A percentile compares a stretch with the other conserved stretches of the same genome.
Conservation (phyloP, 1,284 basidiomycete species). For the Phenoliferia sp. region DNA sequence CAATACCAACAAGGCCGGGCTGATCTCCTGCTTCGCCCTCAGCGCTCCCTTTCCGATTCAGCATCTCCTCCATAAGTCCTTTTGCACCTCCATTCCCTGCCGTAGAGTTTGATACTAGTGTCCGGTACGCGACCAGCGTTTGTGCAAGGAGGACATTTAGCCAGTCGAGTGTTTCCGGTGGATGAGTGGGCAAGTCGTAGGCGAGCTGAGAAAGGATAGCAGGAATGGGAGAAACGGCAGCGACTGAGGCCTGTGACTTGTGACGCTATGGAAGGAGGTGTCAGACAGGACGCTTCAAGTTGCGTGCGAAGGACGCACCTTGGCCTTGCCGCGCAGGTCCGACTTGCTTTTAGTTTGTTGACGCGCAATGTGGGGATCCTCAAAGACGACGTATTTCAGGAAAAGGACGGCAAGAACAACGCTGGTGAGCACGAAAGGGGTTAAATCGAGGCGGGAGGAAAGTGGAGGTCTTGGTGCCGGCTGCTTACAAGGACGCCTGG, state of each 20-base stretch:
- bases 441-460: neutral
- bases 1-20: constrained; percentile 21
- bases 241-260: constrained; percentile 35
- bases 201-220: constrained; percentile 47
- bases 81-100: constrained; percentile 26
- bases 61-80: constrained; percentile 31
- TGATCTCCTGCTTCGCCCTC: constrained; percentile 28
- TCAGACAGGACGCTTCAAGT: neutral
- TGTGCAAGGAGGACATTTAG: constrained; percentile 54
- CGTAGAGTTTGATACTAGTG: constrained; percentile 25
- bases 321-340: neutral
- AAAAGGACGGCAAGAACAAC: constrained; percentile 46
- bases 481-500: constrained; percentile 46
- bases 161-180: constrained; percentile 53
- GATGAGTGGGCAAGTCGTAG: constrained; percentile 52
- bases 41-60: constrained; percentile 23
- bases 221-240: constrained; percentile 42
- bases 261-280: neutral
- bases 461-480: neutral
- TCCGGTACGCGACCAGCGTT: constrained; percentile 43
- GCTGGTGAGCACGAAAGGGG: constrained; percentile 11
- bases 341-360: neutral
- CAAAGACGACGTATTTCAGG: constrained; percentile 54
- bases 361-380: constrained; percentile 38
- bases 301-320: neutral